These are phyloP conservation scores for Diplodia sapinea DNA, from an alignment of 2,329 filamentous ascomycete species.

Conservation along the genomic window DNA sequence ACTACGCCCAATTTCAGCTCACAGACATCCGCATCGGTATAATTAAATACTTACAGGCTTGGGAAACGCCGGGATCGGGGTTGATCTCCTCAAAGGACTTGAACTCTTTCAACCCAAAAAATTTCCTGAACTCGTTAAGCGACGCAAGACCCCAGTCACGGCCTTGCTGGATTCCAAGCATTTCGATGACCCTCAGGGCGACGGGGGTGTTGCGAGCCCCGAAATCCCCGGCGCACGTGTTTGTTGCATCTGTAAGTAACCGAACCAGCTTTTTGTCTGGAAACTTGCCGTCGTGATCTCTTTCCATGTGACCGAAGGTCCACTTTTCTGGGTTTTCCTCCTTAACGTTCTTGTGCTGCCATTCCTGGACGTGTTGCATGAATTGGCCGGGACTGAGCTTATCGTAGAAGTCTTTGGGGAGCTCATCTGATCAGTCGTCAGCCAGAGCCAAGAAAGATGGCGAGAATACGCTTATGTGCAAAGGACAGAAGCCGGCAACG, in stretches of 20 bases:
- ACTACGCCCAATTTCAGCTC: conserved; percentile 31
- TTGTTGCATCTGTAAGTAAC: conserved; percentile 47
- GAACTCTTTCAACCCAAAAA: conserved; percentile 74
- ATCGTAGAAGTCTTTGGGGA: conserved; percentile 46
- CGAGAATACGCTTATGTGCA: too few species aligned
- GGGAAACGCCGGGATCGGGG: conserved; percentile 51
- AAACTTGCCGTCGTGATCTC: conserved; percentile 51
- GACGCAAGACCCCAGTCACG: conserved; percentile 74
- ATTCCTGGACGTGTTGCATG: conserved; percentile 61
- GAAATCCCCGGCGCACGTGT: conserved; percentile 58
- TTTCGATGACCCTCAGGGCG: conserved; percentile 63
- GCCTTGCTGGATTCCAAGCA: conserved; percentile 75
- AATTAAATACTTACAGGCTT: conserved; percentile 39
- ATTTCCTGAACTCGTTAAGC: conserved; percentile 79
- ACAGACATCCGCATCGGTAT: neutral
- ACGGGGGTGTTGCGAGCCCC: conserved; percentile 57
- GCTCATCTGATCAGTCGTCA: conserved; percentile 43
- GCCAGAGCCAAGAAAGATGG: too few species aligned
- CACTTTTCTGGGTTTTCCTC: conserved; percentile 54
- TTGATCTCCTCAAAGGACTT: conserved; percentile 81
- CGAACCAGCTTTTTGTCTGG: conserved; percentile 53
- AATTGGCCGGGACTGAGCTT: conserved; percentile 56
- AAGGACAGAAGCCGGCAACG: too few species aligned
- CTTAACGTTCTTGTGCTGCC: conserved; percentile 57
- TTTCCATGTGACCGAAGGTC: conserved; percentile 52